phyloP scores from a whole-genome alignment of 768 basidiomycete species.

The Neoboletus brunneissimus region DNA sequence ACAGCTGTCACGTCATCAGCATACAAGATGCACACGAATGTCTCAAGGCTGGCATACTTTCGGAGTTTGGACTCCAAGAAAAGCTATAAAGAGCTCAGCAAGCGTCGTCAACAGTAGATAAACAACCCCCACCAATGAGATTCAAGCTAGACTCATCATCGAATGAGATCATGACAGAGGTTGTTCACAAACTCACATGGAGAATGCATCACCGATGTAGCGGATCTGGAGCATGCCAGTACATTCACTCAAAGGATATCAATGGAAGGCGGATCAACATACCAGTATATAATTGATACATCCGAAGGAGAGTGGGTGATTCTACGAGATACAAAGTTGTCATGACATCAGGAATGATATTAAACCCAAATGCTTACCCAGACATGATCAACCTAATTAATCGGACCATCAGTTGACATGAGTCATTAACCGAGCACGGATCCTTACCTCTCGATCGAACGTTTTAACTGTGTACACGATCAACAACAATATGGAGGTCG shows the following conservation, averaged over 20 bases:
- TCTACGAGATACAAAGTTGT: too few relatives aligned
- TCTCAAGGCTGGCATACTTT: too few relatives aligned
- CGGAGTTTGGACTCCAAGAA: slow-evolving; percentile 7
- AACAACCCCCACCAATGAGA: slow-evolving; percentile 1
- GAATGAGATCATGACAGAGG: too few relatives aligned
- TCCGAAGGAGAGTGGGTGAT: slow-evolving; percentile 7
- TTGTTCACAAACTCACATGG: slow-evolving; percentile 16
- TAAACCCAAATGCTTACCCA: too few relatives aligned
- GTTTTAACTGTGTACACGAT: slow-evolving; percentile 9
- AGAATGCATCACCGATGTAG: slow-evolving; percentile 19
- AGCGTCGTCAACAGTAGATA: neutral
- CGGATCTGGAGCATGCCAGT: slow-evolving; percentile 19
- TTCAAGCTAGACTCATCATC: too few relatives aligned
- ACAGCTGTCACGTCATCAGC: slow-evolving; percentile 6
- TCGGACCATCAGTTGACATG: neutral
- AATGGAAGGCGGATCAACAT: neutral
- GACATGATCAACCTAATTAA: slow-evolving; percentile 17
- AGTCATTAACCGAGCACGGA: neutral
- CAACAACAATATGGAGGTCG: neutral
- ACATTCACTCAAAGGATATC: too few relatives aligned
- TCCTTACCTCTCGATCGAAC: slow-evolving; percentile 16
- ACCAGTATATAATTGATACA: slow-evolving; percentile 21
- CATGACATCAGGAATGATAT: too few relatives aligned
- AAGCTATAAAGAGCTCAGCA: slow-evolving; percentile 7
- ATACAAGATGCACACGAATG: too few relatives aligned